Percentiles rank a stretch among this genome's conserved stretches.
phyloP scores from a whole-genome alignment of 73 alveolate species.

The Diophrys sp. region DNA sequence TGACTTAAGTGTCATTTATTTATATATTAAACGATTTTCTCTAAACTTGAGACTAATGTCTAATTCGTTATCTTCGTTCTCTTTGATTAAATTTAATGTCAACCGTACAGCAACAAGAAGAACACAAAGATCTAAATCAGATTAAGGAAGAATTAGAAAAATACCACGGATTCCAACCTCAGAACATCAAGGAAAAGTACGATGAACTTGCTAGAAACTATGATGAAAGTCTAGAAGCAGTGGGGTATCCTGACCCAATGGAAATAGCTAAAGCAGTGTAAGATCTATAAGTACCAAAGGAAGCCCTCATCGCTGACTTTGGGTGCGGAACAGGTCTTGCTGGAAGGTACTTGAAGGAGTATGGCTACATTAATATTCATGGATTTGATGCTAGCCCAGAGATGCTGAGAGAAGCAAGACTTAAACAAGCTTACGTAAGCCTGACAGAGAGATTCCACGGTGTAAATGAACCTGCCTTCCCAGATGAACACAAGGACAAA shows the following conservation, averaged over 20 bases:
- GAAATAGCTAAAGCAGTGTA: neutral
- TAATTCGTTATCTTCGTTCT: no score
- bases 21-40: no score
- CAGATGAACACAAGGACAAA: slow-evolving; percentile 4
- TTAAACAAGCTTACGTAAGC: slow-evolving; percentile 35
- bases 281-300: neutral
- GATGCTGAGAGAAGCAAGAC: slow-evolving; percentile 58
- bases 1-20: no score
- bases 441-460: slow-evolving; percentile 55
- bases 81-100: no score
- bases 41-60: no score
- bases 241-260: slow-evolving; percentile 62
- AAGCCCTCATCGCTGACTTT: slow-evolving; percentile 34
- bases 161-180: slow-evolving; percentile 46
- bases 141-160: slow-evolving; percentile 36
- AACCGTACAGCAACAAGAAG: neutral
- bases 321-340: slow-evolving; percentile 81
- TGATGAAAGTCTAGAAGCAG: slow-evolving; percentile 37
- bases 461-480: neutral
- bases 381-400: slow-evolving; percentile 68
- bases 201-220: slow-evolving; percentile 41
- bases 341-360: slow-evolving; percentile 51
- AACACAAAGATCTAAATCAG: neutral
- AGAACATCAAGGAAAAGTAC: slow-evolving; percentile 37
- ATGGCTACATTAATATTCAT: slow-evolving; percentile 38